A percentile compares a stretch with the other conserved stretches of the same genome.
Evolutionary conservation across 2,329 filamentous ascomycete species (phyloP).

Genomic region (Phyllosticta citrichinensis): DNA sequence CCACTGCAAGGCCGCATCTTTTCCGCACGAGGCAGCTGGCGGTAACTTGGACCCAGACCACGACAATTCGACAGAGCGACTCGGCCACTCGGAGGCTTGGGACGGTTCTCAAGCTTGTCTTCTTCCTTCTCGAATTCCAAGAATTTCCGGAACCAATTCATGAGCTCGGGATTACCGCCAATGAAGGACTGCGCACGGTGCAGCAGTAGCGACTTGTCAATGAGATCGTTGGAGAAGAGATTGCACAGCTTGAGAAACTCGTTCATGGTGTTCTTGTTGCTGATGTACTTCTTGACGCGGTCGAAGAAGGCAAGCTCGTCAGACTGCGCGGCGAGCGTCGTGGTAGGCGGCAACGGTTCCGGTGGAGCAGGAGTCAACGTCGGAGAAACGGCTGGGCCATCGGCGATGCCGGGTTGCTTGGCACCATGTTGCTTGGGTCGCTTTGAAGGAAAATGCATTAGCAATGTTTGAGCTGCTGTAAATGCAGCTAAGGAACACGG

Average conservation of each 20-base stretch:
- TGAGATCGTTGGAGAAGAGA: conserved; percentile 84
- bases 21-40: conserved; percentile 81
- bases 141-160: conserved; percentile 78
- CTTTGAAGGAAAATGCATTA: conserved; percentile 32
- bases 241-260: conserved; percentile 98
- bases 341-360: conserved; percentile 70
- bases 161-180: conserved; percentile 77
- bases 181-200: conserved; percentile 80
- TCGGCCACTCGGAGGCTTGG: conserved; percentile 61
- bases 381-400: conserved; percentile 59
- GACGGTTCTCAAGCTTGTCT: conserved; percentile 58
- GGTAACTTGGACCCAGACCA: conserved; percentile 90
- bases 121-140: conserved; percentile 61
- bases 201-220: conserved; percentile 73
- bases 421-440: conserved; percentile 55
- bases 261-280: conserved; percentile 83
- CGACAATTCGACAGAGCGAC: conserved; percentile 94
- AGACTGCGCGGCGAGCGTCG: conserved; percentile 60
- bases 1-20: conserved; percentile 87
- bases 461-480: no score
- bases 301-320: conserved; percentile 95
- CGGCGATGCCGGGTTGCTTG: conserved; percentile 49
- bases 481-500: no score
- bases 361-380: conserved; percentile 82
- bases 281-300: conserved; percentile 89